Conservation (phyloP, 2,329 filamentous ascomycete species). For the Diaporthe eres region DNA sequence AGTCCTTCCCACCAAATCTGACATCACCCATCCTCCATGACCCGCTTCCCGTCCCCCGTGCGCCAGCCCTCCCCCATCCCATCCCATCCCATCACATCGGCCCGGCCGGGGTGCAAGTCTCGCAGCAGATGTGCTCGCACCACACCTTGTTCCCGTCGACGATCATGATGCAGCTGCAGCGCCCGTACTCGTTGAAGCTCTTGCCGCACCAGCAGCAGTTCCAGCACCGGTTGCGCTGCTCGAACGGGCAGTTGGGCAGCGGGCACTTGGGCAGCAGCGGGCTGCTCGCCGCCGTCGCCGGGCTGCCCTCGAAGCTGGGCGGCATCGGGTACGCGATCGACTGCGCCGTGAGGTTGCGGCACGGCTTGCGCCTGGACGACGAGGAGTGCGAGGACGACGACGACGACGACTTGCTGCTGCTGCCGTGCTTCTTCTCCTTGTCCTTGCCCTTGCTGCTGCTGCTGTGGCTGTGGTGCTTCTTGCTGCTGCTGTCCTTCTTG, state of each 20-base stretch:
- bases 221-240: slow-evolving; percentile 64
- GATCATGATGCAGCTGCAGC: slow-evolving; percentile 68
- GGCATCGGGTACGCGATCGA: slow-evolving; percentile 64
- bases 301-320: slow-evolving; percentile 55
- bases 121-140: slow-evolving; percentile 69
- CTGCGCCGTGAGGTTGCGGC: slow-evolving; percentile 59
- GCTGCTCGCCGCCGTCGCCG: slow-evolving; percentile 47
- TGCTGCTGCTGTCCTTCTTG: slow-evolving; percentile 34
- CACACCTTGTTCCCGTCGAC: slow-evolving; percentile 62
- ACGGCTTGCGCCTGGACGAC: slow-evolving; percentile 53
- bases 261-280: slow-evolving; percentile 59
- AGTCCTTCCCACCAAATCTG: neutral
- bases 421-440: slow-evolving; percentile 44
- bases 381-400: slow-evolving; percentile 39
- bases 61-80: neutral
- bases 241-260: slow-evolving; percentile 63
- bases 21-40: neutral
- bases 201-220: slow-evolving; percentile 71
- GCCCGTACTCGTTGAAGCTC: slow-evolving; percentile 63
- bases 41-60: neutral
- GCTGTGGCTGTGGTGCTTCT: slow-evolving; percentile 32
- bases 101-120: slow-evolving; percentile 60
- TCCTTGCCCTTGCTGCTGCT: slow-evolving; percentile 34
- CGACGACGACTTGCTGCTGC: slow-evolving; percentile 38
- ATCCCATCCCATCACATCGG: slow-evolving; percentile 31